phyloP scores from a whole-genome alignment of 2,329 filamentous ascomycete species.

The Trichoderma koningiopsis region DNA sequence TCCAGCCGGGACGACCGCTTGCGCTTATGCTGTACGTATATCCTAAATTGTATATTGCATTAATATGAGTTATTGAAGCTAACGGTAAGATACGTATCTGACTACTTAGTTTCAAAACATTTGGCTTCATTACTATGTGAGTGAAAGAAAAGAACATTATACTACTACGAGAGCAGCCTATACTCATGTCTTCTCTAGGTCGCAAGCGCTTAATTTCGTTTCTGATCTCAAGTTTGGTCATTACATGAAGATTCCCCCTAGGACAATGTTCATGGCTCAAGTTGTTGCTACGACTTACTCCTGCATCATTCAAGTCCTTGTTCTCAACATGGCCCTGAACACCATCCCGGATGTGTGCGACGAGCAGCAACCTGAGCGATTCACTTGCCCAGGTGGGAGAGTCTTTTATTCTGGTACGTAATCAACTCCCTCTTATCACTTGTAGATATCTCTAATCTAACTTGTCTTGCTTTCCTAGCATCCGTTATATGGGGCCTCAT shows the following conservation, averaged over 20 bases:
- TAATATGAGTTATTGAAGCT: background rate
- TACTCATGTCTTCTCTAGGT: conserved; percentile 38
- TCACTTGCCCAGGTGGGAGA: conserved; percentile 64
- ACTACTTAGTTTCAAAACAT: conserved; percentile 64
- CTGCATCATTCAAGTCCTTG: conserved; percentile 66
- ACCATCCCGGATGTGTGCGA: conserved; percentile 67
- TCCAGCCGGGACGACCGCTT: conserved; percentile 70
- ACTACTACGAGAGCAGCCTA: background rate
- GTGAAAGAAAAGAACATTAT: background rate
- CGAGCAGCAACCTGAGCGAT: conserved; percentile 56
- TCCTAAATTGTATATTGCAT: background rate
- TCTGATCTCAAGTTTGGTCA: conserved; percentile 71
- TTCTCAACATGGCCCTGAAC: conserved; percentile 62
- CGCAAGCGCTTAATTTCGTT: conserved; percentile 65
- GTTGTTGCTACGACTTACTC: conserved; percentile 67
- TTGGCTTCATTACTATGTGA: conserved; percentile 62
- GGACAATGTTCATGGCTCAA: conserved; percentile 67
- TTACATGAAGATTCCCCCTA: conserved; percentile 71
- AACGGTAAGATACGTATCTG: background rate
- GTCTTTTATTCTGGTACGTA: conserved; percentile 63
- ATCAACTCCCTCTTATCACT: background rate
- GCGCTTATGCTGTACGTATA: conserved; percentile 68
- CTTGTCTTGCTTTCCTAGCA: conserved; percentile 40
- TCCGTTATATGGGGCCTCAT: conserved; percentile 70
- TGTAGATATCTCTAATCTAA: background rate